Evolutionary conservation across 2,329 filamentous ascomycete species (phyloP).

Genomic region (Zymoseptoria passerinii): DNA sequence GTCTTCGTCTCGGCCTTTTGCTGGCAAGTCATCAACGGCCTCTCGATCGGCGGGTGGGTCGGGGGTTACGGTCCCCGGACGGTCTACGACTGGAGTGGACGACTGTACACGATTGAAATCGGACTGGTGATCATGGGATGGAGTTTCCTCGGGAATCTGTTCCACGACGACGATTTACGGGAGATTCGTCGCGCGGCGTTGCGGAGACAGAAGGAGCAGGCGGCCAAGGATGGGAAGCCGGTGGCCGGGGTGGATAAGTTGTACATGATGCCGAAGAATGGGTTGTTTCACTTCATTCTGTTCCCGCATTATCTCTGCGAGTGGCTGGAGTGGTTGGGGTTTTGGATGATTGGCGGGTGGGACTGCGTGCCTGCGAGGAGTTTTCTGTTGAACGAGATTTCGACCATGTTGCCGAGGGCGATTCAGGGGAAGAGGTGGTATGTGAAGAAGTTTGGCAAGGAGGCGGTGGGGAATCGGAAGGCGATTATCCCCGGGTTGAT

Average conservation of each 20-base stretch:
- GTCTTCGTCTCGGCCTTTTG: constrained; percentile 56
- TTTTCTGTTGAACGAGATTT: constrained; percentile 79
- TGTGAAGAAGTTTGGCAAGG: constrained; percentile 73
- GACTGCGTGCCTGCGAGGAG: constrained; percentile 64
- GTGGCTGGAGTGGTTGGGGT: constrained; percentile 93
- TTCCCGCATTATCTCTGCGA: constrained; percentile 94
- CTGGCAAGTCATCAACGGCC: constrained; percentile 78
- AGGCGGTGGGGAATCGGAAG: constrained; percentile 66
- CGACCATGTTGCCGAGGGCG: constrained; percentile 84
- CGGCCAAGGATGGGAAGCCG: constrained; percentile 38
- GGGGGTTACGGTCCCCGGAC: constrained; percentile 68
- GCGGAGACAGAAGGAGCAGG: constrained; percentile 47
- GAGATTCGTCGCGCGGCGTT: constrained; percentile 70
- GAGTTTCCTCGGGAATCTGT: constrained; percentile 73
- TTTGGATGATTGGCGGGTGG: constrained; percentile 63
- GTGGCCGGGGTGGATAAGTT: constrained; percentile 61
- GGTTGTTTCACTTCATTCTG: constrained; percentile 72
- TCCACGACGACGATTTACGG: constrained; percentile 81
- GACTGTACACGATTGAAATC: constrained; percentile 41
- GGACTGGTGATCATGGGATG: constrained; percentile 69
- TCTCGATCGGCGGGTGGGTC: constrained; percentile 70
- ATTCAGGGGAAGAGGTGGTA: constrained; percentile 81
- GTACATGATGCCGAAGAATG: constrained; percentile 77
- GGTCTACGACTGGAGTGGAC: constrained; percentile 43
- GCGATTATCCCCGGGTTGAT: constrained; percentile 59